Evolutionary conservation across 768 basidiomycete species (phyloP), one percentile per base, ranked within the genome.

Genomic region (Chalciporus piperatus): DNA sequence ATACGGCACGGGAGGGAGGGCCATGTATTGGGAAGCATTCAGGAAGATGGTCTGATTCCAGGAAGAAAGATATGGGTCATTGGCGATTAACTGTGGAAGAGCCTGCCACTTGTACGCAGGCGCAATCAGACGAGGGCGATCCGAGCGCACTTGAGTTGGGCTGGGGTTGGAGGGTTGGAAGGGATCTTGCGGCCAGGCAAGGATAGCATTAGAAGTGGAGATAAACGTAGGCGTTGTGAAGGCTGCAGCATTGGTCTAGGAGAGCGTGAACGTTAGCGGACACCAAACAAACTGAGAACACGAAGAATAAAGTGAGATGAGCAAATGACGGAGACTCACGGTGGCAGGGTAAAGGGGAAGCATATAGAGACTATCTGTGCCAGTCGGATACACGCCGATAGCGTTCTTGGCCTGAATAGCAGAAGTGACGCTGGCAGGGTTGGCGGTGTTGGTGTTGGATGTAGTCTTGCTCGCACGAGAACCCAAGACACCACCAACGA

Each of bases 21-120:
- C 63, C 64, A 76, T 81, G 63, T 87, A 93, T n/a, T 75, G 71
- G 0, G 89, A 81, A 13, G 94, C 97, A 70, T 98, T 98, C 46
- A 69, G 75, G 57, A 98, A 89, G 65, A 98, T 98, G 41, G 91
- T 88, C 20, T 77, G 76, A 69, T 99, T 97, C 96, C 96, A 98
- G 52, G 71, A 76, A 51, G 78, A 73, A 62, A 98, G 78, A 73
- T 99, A 98, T 4, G 90, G 83, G 66, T 98, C 92, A 47, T 74
- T 80, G 48, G 76, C 70, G 62, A 98, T 96, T 59, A 97, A 77
- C 20, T 66, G 64, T 5, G 87, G 83, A 22, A 99, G 82, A 12
- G 83, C 89, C 14, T 77, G 69, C 96, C 97, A 98, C 70, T 92
- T 94, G 79, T 93, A 94, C 10, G 78, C 60, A 20, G 96, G 93